Conservation (phyloP, 805 yeast genomes). For the Candida railenensis region DNA sequence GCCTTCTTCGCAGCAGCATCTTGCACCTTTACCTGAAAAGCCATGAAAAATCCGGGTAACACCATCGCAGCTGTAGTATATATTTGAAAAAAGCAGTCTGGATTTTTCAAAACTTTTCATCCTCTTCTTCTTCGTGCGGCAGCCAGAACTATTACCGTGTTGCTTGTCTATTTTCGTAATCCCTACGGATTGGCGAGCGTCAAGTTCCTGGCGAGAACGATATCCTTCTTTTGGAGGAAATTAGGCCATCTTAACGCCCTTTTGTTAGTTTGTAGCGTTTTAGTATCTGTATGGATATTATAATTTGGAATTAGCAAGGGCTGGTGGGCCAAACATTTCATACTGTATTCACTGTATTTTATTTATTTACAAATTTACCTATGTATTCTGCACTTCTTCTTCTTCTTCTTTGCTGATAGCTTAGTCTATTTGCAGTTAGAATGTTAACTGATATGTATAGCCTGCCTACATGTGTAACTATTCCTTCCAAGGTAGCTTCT, state of each 20-base stretch:
- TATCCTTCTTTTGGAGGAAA: conserved; percentile 31
- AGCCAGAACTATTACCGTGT: conserved; percentile 53
- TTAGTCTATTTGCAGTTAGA: too few species aligned
- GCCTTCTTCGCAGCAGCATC: too few species aligned
- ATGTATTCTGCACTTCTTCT: too few species aligned
- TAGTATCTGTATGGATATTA: conserved; percentile 12
- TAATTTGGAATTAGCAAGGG: conserved; percentile 36
- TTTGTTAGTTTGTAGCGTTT: conserved; percentile 25
- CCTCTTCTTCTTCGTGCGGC: conserved; percentile 44
- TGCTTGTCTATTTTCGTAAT: conserved; percentile 48
- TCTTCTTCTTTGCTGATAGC: too few species aligned
- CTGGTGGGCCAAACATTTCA: conserved; percentile 50
- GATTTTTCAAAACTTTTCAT: neutral
- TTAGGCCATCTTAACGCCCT: conserved; percentile 48
- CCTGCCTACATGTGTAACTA: neutral
- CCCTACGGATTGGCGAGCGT: conserved; percentile 51
- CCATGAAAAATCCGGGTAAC: neutral
- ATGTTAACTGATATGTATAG: too few species aligned
- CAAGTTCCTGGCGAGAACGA: conserved; percentile 49
- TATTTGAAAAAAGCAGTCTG: neutral
- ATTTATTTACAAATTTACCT: neutral
- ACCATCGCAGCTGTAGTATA: conserved; percentile 2
- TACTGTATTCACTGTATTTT: too few species aligned
- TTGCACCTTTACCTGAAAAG: neutral
- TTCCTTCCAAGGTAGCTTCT: too few species aligned